Evolutionary conservation across 306 rosid genomes (phyloP).

Genomic region (Cucurbita moschata): DNA sequence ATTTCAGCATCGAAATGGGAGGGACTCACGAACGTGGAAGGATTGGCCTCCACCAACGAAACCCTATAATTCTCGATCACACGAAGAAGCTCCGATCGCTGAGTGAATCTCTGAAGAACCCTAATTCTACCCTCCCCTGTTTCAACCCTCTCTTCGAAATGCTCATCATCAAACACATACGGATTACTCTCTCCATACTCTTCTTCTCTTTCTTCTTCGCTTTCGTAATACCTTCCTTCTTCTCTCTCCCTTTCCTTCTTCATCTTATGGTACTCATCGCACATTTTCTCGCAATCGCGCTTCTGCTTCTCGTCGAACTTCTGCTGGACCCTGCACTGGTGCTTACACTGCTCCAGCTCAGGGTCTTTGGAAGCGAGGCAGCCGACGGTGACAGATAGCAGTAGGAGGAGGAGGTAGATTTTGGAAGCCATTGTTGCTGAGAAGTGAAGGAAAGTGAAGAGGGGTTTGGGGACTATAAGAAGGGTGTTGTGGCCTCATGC

Average conservation of each 20-base stretch:
- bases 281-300: conserved; percentile 14
- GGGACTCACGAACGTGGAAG: conserved; percentile 33
- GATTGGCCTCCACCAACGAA: conserved; percentile 29
- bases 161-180: conserved; percentile 23
- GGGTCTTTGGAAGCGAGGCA: conserved; percentile 10
- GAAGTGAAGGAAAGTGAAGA: neutral
- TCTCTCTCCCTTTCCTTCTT: conserved; percentile 24
- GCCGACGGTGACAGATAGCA: neutral
- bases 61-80: conserved; percentile 45
- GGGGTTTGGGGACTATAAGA: neutral
- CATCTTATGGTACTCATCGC: conserved; percentile 18
- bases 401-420: neutral
- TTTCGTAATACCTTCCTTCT: neutral
- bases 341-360: conserved; percentile 32
- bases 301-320: conserved; percentile 15
- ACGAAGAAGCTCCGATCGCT: conserved; percentile 31
- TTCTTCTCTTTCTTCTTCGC: neutral
- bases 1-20: conserved; percentile 42
- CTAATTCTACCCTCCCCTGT: conserved; percentile 37
- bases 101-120: conserved; percentile 29
- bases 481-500: neutral
- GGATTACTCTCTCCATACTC: conserved; percentile 17
- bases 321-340: conserved; percentile 33
- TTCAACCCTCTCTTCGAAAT: conserved; percentile 19
- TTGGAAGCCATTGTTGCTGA: neutral